Evolutionary conservation across 2,329 filamentous ascomycete genomes (phyloP), one percentile per base, ranked within the genome.

Genomic region (Hypoxylon sp.): DNA sequence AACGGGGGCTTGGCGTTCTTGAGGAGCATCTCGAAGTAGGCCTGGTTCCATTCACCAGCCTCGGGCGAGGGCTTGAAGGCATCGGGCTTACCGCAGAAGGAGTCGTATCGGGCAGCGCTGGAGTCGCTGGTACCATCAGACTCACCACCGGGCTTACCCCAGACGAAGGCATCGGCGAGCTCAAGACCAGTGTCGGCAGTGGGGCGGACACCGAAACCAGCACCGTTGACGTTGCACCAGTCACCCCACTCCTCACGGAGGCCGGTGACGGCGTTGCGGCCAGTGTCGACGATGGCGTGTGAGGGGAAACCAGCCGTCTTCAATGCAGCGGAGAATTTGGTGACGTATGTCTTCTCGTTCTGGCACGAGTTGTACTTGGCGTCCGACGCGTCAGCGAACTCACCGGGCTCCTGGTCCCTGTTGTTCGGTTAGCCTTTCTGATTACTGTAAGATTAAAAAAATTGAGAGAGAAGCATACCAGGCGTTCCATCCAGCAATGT

Each of bases 31-130:
- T 83, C 85, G 74, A 89, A 88, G 81, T 88, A 89, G 44, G 82
- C 83, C 80, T 89, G 83, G 81, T 91, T 91, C 91, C 91, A 93
- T 24, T 84, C 82, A 48, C 91, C 91, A n/a, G 91, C 91, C 81
- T 93, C 89, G 59, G 91, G 91, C 1, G 91, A 88, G 13, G 91
- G 90, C 79, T 88, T 80, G 66, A 90, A 83, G 14, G 90, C 81
- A 74, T 87, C 85, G 17, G 78, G 70, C 47, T 83, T 81, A 59
- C 88, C 87, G 73, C 88, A 90, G 80, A 85, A 81, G 17, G 74
- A 77, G 79, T 88, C 86, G 78, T 85, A 88, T 58, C 86, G 83
- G 17, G 76, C 67, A 19, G 85, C 81, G 44, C 76, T 73, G 46
- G 73, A 76, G 70, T 84, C 78, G 50, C 80, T 82, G 48, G 79